A percentile compares a stretch with the other conserved stretches of the same genome.
phyloP scores from a whole-genome alignment of 2,329 filamentous ascomycete genomes.

The Cercospora berteroae region DNA sequence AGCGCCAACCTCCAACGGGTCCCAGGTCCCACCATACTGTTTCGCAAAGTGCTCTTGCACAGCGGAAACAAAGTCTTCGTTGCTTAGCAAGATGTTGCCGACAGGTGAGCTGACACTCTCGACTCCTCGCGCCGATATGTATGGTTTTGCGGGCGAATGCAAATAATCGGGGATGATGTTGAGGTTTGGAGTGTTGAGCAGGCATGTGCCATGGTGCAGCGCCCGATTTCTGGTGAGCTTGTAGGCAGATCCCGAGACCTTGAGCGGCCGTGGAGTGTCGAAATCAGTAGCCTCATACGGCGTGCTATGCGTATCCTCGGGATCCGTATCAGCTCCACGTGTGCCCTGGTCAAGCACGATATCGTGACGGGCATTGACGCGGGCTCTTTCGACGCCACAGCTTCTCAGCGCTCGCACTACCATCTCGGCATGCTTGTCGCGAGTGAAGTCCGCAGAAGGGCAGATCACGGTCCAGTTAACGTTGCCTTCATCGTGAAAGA shows the following conservation, averaged over 20 bases:
- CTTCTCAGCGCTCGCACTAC: conserved; percentile 74
- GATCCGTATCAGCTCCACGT: conserved; percentile 29
- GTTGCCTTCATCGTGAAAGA: conserved; percentile 92
- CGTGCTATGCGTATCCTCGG: conserved; percentile 46
- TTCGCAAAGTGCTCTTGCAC: conserved; percentile 59
- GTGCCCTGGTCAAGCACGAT: conserved; percentile 69
- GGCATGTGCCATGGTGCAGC: conserved; percentile 89
- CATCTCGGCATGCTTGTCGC: conserved; percentile 88
- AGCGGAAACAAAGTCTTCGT: conserved; percentile 44
- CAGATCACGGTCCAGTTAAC: conserved; percentile 93
- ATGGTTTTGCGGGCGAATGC: conserved; percentile 72
- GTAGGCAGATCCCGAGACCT: conserved; percentile 92
- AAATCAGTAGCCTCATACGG: conserved; percentile 42
- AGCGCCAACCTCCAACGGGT: conserved; percentile 52
- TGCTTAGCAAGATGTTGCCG: conserved; percentile 67
- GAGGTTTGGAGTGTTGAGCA: conserved; percentile 76
- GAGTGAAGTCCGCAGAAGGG: conserved; percentile 71
- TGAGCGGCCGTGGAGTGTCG: conserved; percentile 50
- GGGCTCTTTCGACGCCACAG: conserved; percentile 58
- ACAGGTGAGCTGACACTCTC: conserved; percentile 87
- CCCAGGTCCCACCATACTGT: conserved; percentile 58
- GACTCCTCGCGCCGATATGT: conserved; percentile 78
- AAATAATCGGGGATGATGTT: conserved; percentile 66
- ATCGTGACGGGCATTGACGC: conserved; percentile 88
- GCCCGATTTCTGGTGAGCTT: conserved; percentile 80